These are phyloP conservation scores for Leptographium radiaticola DNA, from an alignment of 2,329 filamentous ascomycete species.

Conservation along the genomic window DNA sequence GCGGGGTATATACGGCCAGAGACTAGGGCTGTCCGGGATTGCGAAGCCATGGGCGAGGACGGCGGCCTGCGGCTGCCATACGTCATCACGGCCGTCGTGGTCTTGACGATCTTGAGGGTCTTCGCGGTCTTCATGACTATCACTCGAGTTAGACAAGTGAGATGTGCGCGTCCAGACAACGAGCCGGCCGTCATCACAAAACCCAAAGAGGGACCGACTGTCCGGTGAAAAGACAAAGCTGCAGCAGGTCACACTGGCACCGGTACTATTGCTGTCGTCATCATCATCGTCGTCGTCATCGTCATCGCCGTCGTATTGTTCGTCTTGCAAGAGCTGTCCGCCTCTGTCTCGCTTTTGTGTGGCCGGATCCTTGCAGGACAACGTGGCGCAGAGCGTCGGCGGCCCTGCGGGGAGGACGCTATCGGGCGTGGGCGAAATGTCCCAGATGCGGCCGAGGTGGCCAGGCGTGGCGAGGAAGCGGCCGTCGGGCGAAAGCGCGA, in stretches of 20 bases:
- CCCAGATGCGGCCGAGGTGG: background rate
- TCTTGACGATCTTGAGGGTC: background rate
- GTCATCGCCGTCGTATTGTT: background rate
- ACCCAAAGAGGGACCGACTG: slow-evolving; percentile 1
- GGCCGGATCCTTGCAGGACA: background rate
- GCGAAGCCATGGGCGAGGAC: background rate
- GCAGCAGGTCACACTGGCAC: background rate
- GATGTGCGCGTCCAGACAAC: background rate
- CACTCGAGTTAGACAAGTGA: background rate
- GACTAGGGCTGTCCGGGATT: background rate
- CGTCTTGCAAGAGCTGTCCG: background rate
- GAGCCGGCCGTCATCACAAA: background rate
- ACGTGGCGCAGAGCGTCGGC: background rate
- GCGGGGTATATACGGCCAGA: background rate
- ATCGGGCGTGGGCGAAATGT: background rate
- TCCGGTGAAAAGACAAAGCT: slow-evolving; percentile 1
- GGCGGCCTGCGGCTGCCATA: background rate
- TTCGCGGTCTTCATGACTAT: background rate
- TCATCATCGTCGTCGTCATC: too few relatives aligned
- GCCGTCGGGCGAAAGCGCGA: background rate
- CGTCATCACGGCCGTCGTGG: background rate
- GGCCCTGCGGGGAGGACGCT: background rate
- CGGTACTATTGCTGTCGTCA: background rate
- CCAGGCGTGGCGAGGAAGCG: background rate
- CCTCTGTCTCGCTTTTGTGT: background rate